A percentile compares a stretch with the other conserved stretches of the same genome.
These are phyloP conservation scores for Gossypium stocksii DNA, from an alignment of 345 rosid genomes.

Conservation along the genomic window DNA sequence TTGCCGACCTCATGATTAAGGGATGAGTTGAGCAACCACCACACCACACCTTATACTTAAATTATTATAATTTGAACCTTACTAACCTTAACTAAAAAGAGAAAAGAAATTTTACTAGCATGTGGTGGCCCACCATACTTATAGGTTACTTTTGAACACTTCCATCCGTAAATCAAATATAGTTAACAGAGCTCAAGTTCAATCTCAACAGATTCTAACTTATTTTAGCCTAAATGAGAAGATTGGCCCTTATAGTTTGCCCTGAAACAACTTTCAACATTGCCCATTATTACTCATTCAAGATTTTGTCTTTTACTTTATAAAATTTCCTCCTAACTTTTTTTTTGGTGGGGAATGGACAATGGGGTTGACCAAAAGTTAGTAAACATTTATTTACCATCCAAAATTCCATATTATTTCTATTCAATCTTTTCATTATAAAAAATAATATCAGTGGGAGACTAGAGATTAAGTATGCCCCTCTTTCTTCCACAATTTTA, in stretches of 20 bases:
- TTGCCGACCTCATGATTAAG: too few species aligned
- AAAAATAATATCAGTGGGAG: neutral
- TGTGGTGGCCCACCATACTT: too few species aligned
- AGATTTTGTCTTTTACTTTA: neutral
- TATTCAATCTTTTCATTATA: neutral
- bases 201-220: neutral
- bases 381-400: neutral
- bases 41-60: too few species aligned
- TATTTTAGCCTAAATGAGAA: neutral
- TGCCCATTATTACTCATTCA: neutral
- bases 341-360: neutral
- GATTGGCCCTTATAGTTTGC: neutral
- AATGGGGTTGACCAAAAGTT: neutral
- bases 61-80: too few species aligned
- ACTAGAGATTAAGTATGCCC: neutral
- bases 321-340: neutral
- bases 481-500: neutral
- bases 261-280: neutral
- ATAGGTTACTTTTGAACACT: too few species aligned
- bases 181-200: too few species aligned
- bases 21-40: too few species aligned
- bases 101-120: too few species aligned
- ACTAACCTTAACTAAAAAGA: too few species aligned
- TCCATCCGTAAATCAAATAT: too few species aligned
- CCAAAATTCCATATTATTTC: neutral